Evolutionary conservation across 805 yeast species (phyloP).

Genomic region (Hanseniaspora meyeri): DNA sequence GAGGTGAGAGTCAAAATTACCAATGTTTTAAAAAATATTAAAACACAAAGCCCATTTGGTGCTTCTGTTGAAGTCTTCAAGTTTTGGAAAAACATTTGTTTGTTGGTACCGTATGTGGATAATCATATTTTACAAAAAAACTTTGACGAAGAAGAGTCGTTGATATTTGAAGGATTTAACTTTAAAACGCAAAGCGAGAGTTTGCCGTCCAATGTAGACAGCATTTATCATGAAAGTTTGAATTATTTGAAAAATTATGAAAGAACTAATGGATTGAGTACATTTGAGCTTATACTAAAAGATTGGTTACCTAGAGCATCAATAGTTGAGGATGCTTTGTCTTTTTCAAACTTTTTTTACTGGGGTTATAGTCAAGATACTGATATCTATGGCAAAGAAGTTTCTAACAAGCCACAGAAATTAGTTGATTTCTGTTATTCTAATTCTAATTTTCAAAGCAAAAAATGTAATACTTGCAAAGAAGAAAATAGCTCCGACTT

Average conservation of each 20-base stretch:
- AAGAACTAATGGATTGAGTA: neutral
- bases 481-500: neutral
- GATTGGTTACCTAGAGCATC: neutral
- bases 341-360: constrained; percentile 6
- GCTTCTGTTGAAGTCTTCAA: neutral
- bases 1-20: neutral
- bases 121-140: neutral
- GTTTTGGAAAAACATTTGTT: constrained; percentile 5
- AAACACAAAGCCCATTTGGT: neutral
- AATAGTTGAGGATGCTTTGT: neutral
- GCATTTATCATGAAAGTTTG: no score
- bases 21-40: neutral
- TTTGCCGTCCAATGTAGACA: no score
- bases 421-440: neutral
- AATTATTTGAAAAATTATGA: neutral
- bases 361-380: constrained; percentile 4
- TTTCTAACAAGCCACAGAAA: neutral
- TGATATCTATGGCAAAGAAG: neutral
- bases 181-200: no score
- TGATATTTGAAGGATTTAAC: neutral
- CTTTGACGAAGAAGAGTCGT: neutral
- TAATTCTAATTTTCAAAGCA: neutral
- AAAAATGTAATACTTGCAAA: neutral
- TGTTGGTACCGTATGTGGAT: neutral
- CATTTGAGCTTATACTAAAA: neutral